Evolutionary conservation across 23 red algal genomes (phyloP).

Genomic region (Gracilaria domingensis): DNA sequence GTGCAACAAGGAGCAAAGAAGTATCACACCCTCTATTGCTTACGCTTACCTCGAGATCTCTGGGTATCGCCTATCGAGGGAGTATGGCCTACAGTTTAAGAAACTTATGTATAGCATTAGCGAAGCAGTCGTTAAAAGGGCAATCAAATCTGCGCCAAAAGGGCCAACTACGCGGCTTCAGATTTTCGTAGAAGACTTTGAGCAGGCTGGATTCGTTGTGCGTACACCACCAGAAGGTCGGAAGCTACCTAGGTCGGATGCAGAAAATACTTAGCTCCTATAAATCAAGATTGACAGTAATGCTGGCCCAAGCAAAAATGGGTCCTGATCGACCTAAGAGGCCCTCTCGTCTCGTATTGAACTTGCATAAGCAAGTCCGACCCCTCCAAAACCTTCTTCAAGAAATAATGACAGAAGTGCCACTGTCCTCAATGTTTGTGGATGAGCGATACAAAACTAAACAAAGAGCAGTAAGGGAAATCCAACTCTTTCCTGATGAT

Average conservation of each 20-base stretch:
- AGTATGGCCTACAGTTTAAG: slow-evolving; percentile 46
- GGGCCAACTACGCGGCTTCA: slow-evolving; percentile 33
- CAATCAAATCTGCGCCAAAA: slow-evolving; percentile 29
- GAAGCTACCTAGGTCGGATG: slow-evolving; percentile 15
- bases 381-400: too few relatives aligned
- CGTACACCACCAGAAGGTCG: slow-evolving; percentile 43
- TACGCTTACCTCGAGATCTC: slow-evolving; percentile 51
- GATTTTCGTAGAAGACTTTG: slow-evolving; percentile 52
- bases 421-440: too few relatives aligned
- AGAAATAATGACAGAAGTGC: too few relatives aligned
- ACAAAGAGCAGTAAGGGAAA: too few relatives aligned
- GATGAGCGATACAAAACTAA: too few relatives aligned
- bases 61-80: slow-evolving; percentile 41
- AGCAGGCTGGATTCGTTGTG: slow-evolving; percentile 23
- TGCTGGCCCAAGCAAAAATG: too few relatives aligned
- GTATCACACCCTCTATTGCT: slow-evolving; percentile 49
- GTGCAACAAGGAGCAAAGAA: slow-evolving; percentile 48
- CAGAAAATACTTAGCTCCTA: neutral
- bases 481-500: too few relatives aligned
- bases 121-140: slow-evolving; percentile 33
- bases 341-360: too few relatives aligned
- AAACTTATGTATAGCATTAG: slow-evolving; percentile 50
- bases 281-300: neutral
- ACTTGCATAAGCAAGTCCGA: too few relatives aligned
- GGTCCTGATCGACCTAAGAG: too few relatives aligned